phyloP scores from a whole-genome alignment of 164 flowering plant genomes.

The Piper longum region DNA sequence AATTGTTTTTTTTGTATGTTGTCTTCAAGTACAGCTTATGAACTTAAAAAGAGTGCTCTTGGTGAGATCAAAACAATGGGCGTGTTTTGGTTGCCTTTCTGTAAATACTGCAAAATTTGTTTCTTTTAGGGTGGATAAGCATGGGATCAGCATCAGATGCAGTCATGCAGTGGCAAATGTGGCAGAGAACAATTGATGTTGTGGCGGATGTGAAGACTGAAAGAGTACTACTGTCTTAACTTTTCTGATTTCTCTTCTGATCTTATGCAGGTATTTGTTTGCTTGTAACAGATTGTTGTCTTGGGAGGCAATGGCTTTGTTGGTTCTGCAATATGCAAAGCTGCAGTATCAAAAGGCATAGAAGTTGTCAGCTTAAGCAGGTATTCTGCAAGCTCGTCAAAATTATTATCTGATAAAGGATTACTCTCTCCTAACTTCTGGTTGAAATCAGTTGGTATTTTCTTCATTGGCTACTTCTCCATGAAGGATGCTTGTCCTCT shows the following conservation, averaged over 20 bases:
- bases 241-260: neutral
- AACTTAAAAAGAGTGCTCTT: too few relatives aligned
- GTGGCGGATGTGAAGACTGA: constrained; percentile 72
- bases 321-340: constrained; percentile 95
- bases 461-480: neutral
- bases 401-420: neutral
- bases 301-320: constrained; percentile 97
- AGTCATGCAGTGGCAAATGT: constrained; percentile 44
- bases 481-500: neutral
- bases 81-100: neutral
- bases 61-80: too few relatives aligned
- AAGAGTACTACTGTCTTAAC: constrained; percentile 24
- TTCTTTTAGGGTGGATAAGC: constrained; percentile 11
- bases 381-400: constrained; percentile 15
- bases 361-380: constrained; percentile 89
- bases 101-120: neutral
- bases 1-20: too few relatives aligned
- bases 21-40: too few relatives aligned
- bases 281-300: constrained; percentile 54
- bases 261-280: neutral
- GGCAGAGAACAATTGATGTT: constrained; percentile 64
- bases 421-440: neutral
- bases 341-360: constrained; percentile 82
- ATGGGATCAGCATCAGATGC: constrained; percentile 34
- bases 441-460: neutral